These are phyloP conservation scores for Globisporangium camurandrum DNA, from an alignment of 352 stramenopile species.

Conservation along the genomic window DNA sequence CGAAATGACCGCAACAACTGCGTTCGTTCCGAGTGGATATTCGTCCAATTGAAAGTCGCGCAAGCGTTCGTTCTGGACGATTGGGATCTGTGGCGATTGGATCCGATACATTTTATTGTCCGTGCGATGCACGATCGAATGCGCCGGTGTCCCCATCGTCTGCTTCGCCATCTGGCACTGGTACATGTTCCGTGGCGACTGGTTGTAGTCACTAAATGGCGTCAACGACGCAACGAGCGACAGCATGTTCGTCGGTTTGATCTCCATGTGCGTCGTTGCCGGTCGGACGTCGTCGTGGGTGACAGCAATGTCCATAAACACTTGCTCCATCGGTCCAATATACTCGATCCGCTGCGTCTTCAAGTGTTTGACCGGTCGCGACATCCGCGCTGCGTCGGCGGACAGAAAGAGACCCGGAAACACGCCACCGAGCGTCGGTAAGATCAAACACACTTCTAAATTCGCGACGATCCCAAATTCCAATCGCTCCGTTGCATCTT, in stretches of 20 bases:
- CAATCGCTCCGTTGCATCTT: slow-evolving; percentile 36
- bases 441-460: slow-evolving; percentile 77
- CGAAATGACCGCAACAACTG: slow-evolving; percentile 98
- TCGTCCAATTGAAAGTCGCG: slow-evolving; percentile 98
- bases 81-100: slow-evolving; percentile 96
- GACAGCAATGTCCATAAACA: slow-evolving; percentile 97
- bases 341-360: slow-evolving; percentile 91
- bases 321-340: slow-evolving; percentile 97
- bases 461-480: slow-evolving; percentile 67
- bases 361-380: slow-evolving; percentile 90
- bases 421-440: slow-evolving; percentile 82
- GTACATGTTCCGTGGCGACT: slow-evolving; percentile 99
- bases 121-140: slow-evolving; percentile 93
- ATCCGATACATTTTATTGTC: slow-evolving; percentile 99
- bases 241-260: slow-evolving; percentile 99
- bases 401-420: slow-evolving; percentile 98
- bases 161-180: slow-evolving; percentile 99
- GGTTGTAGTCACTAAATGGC: slow-evolving; percentile 99
- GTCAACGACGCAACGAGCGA: slow-evolving; percentile 98
- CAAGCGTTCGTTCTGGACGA: slow-evolving; percentile 96
- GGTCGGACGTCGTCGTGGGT: slow-evolving; percentile 93
- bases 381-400: slow-evolving; percentile 91
- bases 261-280: slow-evolving; percentile 97
- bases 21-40: slow-evolving; percentile 98
- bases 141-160: slow-evolving; percentile 98